Base-by-base conservation (phyloP, 805 yeast genomes). In the Metschnikowia peoriensis region DNA sequence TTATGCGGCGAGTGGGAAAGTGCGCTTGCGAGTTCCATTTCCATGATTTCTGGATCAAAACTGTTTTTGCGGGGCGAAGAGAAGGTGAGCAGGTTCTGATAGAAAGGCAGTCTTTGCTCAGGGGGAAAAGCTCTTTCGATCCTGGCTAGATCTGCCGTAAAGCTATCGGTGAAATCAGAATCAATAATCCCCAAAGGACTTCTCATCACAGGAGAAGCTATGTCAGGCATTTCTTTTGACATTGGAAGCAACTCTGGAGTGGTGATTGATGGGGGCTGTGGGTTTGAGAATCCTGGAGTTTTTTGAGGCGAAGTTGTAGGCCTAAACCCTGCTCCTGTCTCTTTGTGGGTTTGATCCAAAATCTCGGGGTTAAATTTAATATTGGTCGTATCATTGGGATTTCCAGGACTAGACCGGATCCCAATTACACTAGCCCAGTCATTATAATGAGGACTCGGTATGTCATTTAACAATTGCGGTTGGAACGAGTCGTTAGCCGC, bases 111-210 rank as follows among this genome's bases (percentile, higher is more conserved):
- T 16, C 38, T 44, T 10, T 6, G 51, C 44, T 49, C 52, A 1
- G 41, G 34, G 3, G 57, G 57, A 34, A 54, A 52, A 27, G 54
- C 47, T 8, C 42, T 32, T 38, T 51, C 55, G 28, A 54, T 51
- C 15, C 55, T 44, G n/a, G 57, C 57, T 14, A 54, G 43, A 38
- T 54, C 57, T 11, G 51, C 47, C 10, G 55, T 32, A 28, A 51
- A 54, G 22, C 34, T 37, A 28, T 54, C 57, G 11, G 46, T 11
- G 14, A 29, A 28, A 16, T 43, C 53, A 28, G 35, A 9, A 28
- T 34, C 32, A 12, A 27, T 22, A 5, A 7, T 45, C n/a, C 27
- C 10, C 12, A 16, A 44, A 2, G 45, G 22, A 9, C 11, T 15
- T 7, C 38, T 44, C n/a, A 47, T 22, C 14, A n/a, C 48, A 10